Evolutionary conservation across 345 rosid species (phyloP), one percentile per base, ranked within the genome.

Genomic region (Eucalyptus polyanthemos): DNA sequence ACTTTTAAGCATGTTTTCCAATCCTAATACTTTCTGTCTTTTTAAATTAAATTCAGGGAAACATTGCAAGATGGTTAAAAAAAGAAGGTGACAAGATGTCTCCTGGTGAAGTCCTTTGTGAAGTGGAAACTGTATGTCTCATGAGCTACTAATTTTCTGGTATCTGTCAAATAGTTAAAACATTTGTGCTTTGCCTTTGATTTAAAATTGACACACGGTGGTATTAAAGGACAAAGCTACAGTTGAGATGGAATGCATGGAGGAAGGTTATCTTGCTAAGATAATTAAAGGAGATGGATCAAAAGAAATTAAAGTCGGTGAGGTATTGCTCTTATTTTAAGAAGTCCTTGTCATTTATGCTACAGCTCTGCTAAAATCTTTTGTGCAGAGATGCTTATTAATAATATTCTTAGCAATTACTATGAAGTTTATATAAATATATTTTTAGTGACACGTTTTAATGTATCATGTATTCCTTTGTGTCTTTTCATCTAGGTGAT

Each of bases 191-290:
- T 60, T 87, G 53, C 58, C 44, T 86, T 44, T 62, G 37, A 86
- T 89, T 88, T 40, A 37, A 80, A 86, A 72, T 47, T 51, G 86
- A 51, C 67, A 62, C 85, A 50, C 45, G 40, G 83, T 92, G 44
- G 88, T 90, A 54, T 91, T 44, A 58, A 89, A 97, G 99, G 99
- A 97, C 89, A 97, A 97, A 93, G 98, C 99, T 86, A 97, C 99
- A 7, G 98, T 97, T 56, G 98, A 97, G 94, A 95, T 97, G 99
- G 99, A 97, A 93, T 95, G 99, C 93, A 97, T 97, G 99, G 99
- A 97, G 91, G 99, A 97, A 89, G 99, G 99, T 72, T 98, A 91
- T 89, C 99, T 98, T 87, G 99, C 99, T 88, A 98, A 95, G 95
- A 98, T 98, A 90, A 53, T 98, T 90, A 94, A 95, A 90, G 96